These are phyloP conservation scores for Glebionis coronaria DNA, from an alignment of 129 eudicot genomes.

Conservation along the genomic window DNA sequence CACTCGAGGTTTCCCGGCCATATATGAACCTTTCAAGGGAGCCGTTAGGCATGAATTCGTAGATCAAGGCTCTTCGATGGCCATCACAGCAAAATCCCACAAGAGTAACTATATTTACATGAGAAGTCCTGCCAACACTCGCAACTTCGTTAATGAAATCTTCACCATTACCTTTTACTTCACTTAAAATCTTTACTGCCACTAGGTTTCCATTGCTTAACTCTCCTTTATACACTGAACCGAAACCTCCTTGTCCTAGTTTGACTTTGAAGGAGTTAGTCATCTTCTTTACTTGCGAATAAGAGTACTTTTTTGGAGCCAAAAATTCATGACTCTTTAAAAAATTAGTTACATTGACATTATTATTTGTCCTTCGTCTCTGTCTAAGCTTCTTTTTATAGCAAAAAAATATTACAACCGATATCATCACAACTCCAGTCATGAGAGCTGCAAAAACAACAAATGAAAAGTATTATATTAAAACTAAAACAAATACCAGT, in stretches of 20 bases:
- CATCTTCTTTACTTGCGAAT: conserved; percentile 5
- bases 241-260: neutral
- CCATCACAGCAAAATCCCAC: conserved; percentile 1
- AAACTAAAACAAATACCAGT: too few relatives aligned
- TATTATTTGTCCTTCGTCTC: neutral
- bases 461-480: too few relatives aligned
- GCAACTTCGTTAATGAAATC: neutral
- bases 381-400: neutral
- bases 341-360: neutral
- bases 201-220: neutral
- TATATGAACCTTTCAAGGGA: conserved; percentile 4
- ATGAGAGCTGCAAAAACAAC: too few relatives aligned
- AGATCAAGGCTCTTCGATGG: neutral
- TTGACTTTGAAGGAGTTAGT: neutral
- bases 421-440: neutral
- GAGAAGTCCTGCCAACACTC: neutral
- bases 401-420: neutral
- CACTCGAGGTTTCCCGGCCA: neutral
- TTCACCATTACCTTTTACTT: neutral
- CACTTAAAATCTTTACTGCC: neutral
- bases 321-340: neutral
- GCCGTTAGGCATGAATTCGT: neutral
- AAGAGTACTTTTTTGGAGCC: neutral
- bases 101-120: neutral
- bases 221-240: neutral